Evolutionary conservation across 1,284 basidiomycete species (phyloP), one percentile per base, ranked within the genome.

Genomic region (Ustilago sp.): DNA sequence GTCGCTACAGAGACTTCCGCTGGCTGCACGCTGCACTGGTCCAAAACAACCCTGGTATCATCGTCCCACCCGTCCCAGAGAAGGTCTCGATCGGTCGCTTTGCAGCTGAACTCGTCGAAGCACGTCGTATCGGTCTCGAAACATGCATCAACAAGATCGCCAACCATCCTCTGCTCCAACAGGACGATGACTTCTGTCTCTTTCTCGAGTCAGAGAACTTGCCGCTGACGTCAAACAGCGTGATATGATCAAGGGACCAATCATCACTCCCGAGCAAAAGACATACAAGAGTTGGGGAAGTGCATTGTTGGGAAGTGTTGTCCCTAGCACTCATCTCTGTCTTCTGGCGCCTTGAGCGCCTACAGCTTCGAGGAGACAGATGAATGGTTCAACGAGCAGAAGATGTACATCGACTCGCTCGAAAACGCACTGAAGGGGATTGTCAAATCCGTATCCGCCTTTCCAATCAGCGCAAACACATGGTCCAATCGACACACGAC

Each of bases 321-420:
- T 80, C 8, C 79, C 82, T 1, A 61, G 65, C n/a, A 72, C 72
- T 81, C 79, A 13, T 61, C 81, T 11, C 71, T 68, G 13, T 74
- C 76, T 23, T 59, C 69, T 12, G 70, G 74, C 9, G 61, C 74
- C 15, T 47, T 74, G 17, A 73, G 69, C 11, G 94, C 94, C 1
- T 91, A 93, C 8, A 90, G 92, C 63, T 99, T 96, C 86, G 89
- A 93, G 77, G 96, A 99, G 87, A 93, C 91, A 15, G 96, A 99
- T 83, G 95, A 98, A 90, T 99, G 95, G 94, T 99, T 98, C 81
- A 94, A 97, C 81, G 90, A 91, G 74, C 92, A 95, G 85, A 93
- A 92, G 69, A 86, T 88, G 0, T 95, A 94, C 83, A 89, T 99
- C 23, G 95, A 98, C 80, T 91, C 91, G 57, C 90, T 99, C 12